Evolutionary conservation across 2,329 filamentous ascomycete genomes (phyloP).

Genomic region (Zymoseptoria brevis): DNA sequence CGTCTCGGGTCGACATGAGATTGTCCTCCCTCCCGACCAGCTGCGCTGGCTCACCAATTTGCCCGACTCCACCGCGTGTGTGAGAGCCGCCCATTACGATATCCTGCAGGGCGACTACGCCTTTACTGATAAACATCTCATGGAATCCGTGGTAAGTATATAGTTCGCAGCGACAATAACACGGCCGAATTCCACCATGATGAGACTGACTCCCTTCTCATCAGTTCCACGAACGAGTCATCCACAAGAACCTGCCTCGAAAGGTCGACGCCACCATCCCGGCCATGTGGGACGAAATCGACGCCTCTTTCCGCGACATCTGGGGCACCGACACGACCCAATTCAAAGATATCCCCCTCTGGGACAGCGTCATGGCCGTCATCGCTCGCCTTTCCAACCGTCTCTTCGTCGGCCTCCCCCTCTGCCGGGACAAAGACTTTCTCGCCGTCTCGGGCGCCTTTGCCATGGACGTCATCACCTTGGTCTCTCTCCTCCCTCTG

Average conservation of each 20-base stretch:
- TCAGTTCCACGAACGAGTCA: conserved; percentile 35
- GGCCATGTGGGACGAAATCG: conserved; percentile 34
- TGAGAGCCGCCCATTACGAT: conserved; percentile 32
- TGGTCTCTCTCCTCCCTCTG: conserved; percentile 41
- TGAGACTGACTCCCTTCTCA: background rate
- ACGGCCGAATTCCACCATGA: too few species aligned
- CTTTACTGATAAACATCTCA: conserved; percentile 30
- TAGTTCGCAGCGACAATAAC: too few species aligned
- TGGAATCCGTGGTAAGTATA: conserved; percentile 25
- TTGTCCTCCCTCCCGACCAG: conserved; percentile 16
- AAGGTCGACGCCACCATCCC: conserved; percentile 33
- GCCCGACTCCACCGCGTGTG: conserved; percentile 34
- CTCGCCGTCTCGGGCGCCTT: conserved; percentile 44
- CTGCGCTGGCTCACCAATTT: conserved; percentile 36
- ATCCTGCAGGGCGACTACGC: conserved; percentile 33
- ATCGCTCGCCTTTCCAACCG: conserved; percentile 37
- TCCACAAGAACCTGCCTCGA: conserved; percentile 35
- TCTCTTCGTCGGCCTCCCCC: conserved; percentile 38
- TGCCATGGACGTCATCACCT: conserved; percentile 40
- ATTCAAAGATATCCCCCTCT: conserved; percentile 31
- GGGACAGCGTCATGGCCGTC: conserved; percentile 30
- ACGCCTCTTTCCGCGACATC: conserved; percentile 25
- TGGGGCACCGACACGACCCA: conserved; percentile 32
- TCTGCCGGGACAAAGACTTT: conserved; percentile 41
- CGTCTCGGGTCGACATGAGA: conserved; percentile 4